Evolutionary conservation across 495 filamentous ascomycete genomes (phyloP), one percentile per base, ranked within the genome.

Genomic region (Podospora sp.): DNA sequence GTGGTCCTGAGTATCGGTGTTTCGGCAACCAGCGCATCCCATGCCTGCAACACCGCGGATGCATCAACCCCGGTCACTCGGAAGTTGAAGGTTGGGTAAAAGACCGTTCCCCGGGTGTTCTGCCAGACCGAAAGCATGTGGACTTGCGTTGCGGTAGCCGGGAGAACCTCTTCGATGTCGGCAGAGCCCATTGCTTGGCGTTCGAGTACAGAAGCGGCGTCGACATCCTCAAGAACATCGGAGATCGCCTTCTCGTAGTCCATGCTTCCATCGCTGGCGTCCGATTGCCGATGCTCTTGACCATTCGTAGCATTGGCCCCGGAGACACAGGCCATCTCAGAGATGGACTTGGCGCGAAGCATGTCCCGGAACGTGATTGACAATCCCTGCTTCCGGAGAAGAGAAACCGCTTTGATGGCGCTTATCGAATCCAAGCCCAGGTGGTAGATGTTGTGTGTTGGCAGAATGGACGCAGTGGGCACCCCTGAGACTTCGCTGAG

Each of bases 391-490:
- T 86, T 88, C 21, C 85, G 84, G 11, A 93, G 80, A n/a, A 89
- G 76, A 0, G 87, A 82, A 24, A 88, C 85, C 18, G 90, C 83
- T 57, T 90, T 88, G 75, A 97, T 93, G 11, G 92, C 91, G 62
- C 90, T 91, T 72, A 98, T 92, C 2, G 94, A 97, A 73, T 98
- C 94, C 40, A 97, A 82, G 7, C 94, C 94, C 7, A 98, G 83
- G 69, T 91, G 88, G 73, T 94, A 96, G 24, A 97, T 90, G 24
- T 85, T 92, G 49, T 88, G 82, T n/a, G 79, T 77, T 29, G 83
- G 82, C 8, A 80, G 75, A 40, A 97, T 93, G 12, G 84, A 78
- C 1, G 83, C 71, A n/a, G 82, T 77, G 0, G 89, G 75, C 0
- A 92, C 74, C 12, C 83, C 85, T 0, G 91, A 89, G 5, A 93